Percentiles rank a stretch among this genome's conserved stretches.
Conservation (phyloP, 257 asterid species). For the Solanum sejunctum region DNA sequence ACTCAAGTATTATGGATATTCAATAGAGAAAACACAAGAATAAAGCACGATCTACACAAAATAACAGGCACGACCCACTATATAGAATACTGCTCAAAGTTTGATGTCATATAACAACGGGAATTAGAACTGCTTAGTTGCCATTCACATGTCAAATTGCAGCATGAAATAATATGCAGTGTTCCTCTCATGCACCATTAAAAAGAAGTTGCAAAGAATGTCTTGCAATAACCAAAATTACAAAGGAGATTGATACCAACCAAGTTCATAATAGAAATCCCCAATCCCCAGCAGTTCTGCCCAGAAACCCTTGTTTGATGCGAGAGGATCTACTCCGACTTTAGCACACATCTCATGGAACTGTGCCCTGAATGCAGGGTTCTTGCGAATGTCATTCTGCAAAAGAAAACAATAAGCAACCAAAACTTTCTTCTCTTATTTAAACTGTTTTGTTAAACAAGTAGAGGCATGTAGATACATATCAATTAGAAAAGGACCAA, state of each 20-base stretch:
- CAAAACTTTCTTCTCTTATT: neutral
- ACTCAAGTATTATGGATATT: neutral
- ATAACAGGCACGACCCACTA: neutral
- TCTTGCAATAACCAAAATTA: neutral
- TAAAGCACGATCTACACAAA: neutral
- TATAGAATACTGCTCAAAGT: neutral
- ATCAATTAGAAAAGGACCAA: neutral
- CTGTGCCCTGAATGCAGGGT: constrained; percentile 91
- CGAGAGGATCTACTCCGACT: constrained; percentile 98
- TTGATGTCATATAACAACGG: neutral
- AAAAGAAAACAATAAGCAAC: neutral
- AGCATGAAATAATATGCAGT: neutral
- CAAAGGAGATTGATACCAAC: constrained; percentile 33
- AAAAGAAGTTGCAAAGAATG: neutral
- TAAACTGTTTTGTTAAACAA: neutral
- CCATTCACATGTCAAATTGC: neutral
- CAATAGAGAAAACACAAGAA: neutral
- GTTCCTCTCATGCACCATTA: neutral
- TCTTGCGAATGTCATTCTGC: constrained; percentile 95
- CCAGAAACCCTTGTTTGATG: constrained; percentile 99
- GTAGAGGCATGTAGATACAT: neutral
- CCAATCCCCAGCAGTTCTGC: constrained; percentile 96
- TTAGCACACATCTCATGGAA: constrained; percentile 99
- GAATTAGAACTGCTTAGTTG: neutral
- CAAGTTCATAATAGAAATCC: constrained; percentile 96